Evolutionary conservation across 2,329 filamentous ascomycete species (phyloP), one percentile per base, ranked within the genome.

Genomic region (Hypoxylon sp.): DNA sequence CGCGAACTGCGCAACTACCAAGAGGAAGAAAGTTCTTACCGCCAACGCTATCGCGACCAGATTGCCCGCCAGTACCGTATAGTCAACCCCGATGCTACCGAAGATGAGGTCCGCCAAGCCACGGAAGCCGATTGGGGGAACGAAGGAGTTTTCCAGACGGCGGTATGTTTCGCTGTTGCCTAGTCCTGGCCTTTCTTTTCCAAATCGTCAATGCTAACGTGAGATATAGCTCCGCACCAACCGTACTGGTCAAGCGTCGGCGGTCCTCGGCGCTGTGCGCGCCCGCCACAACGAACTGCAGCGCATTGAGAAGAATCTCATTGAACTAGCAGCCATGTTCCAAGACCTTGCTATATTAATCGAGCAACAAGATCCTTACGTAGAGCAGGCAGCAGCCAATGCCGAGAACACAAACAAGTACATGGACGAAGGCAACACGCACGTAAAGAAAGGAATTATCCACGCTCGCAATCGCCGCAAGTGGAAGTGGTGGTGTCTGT

Each of bases 211-310:
- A 65, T 68, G 33, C 63, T 70, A 35, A 65, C 62, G 22, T 56
- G 24, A 71, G 47, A 55, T 50, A 70, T 72, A 94, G 91, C 89
- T 94, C 76, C 90, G 90, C 77, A 88, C 86, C 74, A 94, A 93
- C 84, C 91, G 91, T 71, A 88, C 88, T 48, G 91, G 90, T 62
- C 91, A 93, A 76, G 92, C 92, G 46, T 88, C 86, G 55, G 90
- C 90, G 14, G 89, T 94, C 6, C 88, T 95, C 54, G 92, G 92
- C 71, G 91, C 91, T 70, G 93, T 95, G 42, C 91, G 92, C 72
- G 92, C 92, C 39, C 92, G 93, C 62, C 93, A 95, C 84, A 93
- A 92, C 78, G 93, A 95, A 81, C 90, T 95, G 70, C 88, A 93
- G 81, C 89, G 88, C 80, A 95, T 96, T 73, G 92, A 95, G 80